phyloP scores from a whole-genome alignment of 495 filamentous ascomycete species.

The Amorphotheca resinae region DNA sequence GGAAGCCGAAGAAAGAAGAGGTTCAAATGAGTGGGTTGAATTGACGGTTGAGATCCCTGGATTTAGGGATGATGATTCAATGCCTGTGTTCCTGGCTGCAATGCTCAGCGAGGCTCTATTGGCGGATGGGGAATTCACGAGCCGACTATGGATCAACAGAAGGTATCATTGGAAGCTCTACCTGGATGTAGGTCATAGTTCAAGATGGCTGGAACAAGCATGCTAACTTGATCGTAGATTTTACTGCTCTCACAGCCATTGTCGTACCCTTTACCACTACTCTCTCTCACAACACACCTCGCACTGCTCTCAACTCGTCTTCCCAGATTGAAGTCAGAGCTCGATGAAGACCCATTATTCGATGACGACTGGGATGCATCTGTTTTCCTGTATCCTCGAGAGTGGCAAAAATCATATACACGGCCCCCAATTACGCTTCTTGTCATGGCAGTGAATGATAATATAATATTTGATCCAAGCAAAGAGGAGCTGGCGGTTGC shows the following conservation, averaged over 20 bases:
- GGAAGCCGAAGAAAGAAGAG: slow-evolving; percentile 22
- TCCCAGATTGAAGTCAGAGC: slow-evolving; percentile 68
- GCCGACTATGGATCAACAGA: slow-evolving; percentile 66
- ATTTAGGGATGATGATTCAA: slow-evolving; percentile 77
- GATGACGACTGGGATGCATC: slow-evolving; percentile 94
- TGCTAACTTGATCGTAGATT: slow-evolving; percentile 41
- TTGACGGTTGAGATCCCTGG: slow-evolving; percentile 78
- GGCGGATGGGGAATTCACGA: slow-evolving; percentile 57
- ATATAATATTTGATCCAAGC: slow-evolving; percentile 86
- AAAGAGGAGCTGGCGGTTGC: slow-evolving; percentile 87
- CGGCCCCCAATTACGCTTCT: slow-evolving; percentile 78
- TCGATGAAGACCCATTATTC: slow-evolving; percentile 92
- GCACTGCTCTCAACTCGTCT: slow-evolving; percentile 84
- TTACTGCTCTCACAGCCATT: slow-evolving; percentile 83
- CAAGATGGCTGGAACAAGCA: background rate
- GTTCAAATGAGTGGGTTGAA: slow-evolving; percentile 61
- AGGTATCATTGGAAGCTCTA: slow-evolving; percentile 95
- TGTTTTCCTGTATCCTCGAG: slow-evolving; percentile 57
- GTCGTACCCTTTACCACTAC: slow-evolving; percentile 82
- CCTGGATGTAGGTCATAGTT: slow-evolving; percentile 60
- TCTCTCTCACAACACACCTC: slow-evolving; percentile 87
- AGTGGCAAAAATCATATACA: slow-evolving; percentile 17
- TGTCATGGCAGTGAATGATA: slow-evolving; percentile 73
- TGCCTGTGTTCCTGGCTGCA: slow-evolving; percentile 71
- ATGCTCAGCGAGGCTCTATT: slow-evolving; percentile 86